Conservation (phyloP, 805 yeast species). For the Metschnikowia matae region DNA sequence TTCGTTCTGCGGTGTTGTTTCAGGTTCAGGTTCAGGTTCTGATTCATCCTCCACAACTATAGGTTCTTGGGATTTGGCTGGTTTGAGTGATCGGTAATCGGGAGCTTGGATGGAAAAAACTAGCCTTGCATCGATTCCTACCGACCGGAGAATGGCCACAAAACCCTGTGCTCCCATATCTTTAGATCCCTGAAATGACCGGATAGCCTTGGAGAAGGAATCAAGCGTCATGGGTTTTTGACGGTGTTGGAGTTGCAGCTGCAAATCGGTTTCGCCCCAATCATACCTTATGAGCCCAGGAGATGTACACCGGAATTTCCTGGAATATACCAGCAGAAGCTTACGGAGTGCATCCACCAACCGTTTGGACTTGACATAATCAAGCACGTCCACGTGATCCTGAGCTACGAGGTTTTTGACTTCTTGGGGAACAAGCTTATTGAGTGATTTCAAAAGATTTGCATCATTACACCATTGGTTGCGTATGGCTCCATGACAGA, state of each 20-base stretch:
- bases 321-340: constrained; percentile 59
- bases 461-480: constrained; percentile 70
- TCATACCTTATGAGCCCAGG: constrained; percentile 34
- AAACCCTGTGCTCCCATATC: constrained; percentile 88
- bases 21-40: background rate
- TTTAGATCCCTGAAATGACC: constrained; percentile 57
- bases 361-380: constrained; percentile 52
- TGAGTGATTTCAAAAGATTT: constrained; percentile 37
- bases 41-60: background rate
- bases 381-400: constrained; percentile 12
- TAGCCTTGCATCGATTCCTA: constrained; percentile 68
- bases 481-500: constrained; percentile 62
- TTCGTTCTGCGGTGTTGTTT: constrained; percentile 9
- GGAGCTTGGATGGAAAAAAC: constrained; percentile 88
- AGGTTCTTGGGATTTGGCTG: constrained; percentile 8
- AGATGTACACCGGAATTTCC: constrained; percentile 46
- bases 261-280: constrained; percentile 29
- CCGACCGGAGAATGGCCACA: constrained; percentile 66
- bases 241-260: background rate
- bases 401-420: constrained; percentile 43
- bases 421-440: constrained; percentile 44
- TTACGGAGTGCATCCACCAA: constrained; percentile 75
- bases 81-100: constrained; percentile 42
- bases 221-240: constrained; percentile 29
- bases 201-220: constrained; percentile 43